These are phyloP conservation scores for Nicotiana undulata DNA, from an alignment of 257 asterid species.

Conservation along the genomic window DNA sequence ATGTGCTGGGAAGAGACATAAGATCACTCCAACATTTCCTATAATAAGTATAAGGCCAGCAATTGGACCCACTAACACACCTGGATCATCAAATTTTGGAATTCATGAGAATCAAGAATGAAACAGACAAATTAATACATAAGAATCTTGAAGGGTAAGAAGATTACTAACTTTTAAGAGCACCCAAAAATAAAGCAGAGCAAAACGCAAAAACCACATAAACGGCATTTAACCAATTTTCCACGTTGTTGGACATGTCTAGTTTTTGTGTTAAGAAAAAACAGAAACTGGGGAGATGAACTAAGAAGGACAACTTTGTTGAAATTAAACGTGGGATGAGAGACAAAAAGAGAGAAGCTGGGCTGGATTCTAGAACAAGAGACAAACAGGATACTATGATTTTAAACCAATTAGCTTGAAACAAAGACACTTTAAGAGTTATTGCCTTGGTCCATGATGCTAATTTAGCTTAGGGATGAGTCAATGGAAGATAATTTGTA, in stretches of 20 bases:
- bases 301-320: background rate
- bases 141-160: background rate
- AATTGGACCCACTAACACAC: slow-evolving; percentile 77
- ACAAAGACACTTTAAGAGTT: background rate
- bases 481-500: background rate
- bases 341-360: background rate
- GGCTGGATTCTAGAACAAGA: background rate
- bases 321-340: background rate
- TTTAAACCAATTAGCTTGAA: background rate
- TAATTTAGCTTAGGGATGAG: background rate
- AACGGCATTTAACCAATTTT: slow-evolving; percentile 37
- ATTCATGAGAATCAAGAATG: slow-evolving; percentile 9
- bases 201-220: slow-evolving; percentile 65
- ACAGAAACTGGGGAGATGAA: background rate
- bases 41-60: slow-evolving; percentile 57
- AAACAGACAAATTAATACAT: no score
- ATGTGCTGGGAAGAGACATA: slow-evolving; percentile 90
- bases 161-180: slow-evolving; percentile 3
- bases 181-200: slow-evolving; percentile 63
- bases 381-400: background rate
- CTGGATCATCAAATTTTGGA: slow-evolving; percentile 28
- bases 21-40: slow-evolving; percentile 77
- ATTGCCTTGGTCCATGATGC: background rate
- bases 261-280: background rate
- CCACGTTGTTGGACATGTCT: slow-evolving; percentile 39